phyloP scores from a whole-genome alignment of 768 basidiomycete species.

The Lactarius indigo region DNA sequence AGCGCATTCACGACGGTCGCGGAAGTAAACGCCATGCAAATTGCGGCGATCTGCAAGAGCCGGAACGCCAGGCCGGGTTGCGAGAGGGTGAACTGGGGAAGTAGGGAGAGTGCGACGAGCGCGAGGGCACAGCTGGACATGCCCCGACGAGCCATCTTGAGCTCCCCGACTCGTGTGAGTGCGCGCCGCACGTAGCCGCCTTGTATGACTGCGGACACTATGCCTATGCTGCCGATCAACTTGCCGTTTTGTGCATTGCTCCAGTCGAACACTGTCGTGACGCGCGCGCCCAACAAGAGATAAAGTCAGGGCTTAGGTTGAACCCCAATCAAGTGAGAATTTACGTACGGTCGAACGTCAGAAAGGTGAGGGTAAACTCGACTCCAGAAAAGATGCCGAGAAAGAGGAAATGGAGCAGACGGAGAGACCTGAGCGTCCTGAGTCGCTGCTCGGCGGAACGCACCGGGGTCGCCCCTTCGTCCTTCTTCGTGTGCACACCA shows the following conservation, averaged over 20 bases:
- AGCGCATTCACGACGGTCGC: conserved; percentile 94
- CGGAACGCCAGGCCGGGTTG: conserved; percentile 45
- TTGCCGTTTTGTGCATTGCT: conserved; percentile 84
- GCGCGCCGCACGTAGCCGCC: conserved; percentile 91
- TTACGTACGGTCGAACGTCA: conserved; percentile 80
- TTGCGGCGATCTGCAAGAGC: conserved; percentile 64
- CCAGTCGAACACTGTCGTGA: conserved; percentile 74
- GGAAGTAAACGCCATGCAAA: conserved; percentile 88
- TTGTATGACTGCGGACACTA: conserved; percentile 86
- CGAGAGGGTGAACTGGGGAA: conserved; percentile 54
- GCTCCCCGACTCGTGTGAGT: conserved; percentile 71
- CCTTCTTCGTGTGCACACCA: conserved; percentile 2
- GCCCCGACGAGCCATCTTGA: conserved; percentile 79
- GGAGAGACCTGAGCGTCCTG: conserved; percentile 52
- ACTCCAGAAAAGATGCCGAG: conserved; percentile 89
- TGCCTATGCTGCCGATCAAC: conserved; percentile 82
- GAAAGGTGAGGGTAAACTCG: conserved; percentile 95
- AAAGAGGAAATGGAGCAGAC: conserved; percentile 78
- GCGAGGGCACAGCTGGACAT: conserved; percentile 68
- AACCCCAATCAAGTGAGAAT: neutral
- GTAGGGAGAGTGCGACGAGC: conserved; percentile 64
- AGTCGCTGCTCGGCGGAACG: conserved; percentile 47
- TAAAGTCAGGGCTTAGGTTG: too few relatives aligned
- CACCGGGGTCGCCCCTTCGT: conserved; percentile 15
- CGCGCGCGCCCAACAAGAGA: neutral